These are phyloP conservation scores for Sisymbrium altissimum DNA, from an alignment of 345 rosid genomes.

Conservation along the genomic window DNA sequence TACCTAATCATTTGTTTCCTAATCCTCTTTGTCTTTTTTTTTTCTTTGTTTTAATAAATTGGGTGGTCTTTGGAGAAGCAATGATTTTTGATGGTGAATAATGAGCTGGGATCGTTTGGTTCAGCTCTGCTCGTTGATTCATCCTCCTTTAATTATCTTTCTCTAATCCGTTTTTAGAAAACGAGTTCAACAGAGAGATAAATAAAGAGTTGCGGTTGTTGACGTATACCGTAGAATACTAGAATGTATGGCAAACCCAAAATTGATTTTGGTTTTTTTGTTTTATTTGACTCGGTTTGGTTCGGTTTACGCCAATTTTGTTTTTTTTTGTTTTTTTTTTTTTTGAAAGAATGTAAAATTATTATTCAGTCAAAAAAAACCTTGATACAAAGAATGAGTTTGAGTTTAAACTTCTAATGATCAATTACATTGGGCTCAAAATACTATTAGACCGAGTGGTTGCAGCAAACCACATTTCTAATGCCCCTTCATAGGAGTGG, in stretches of 20 bases:
- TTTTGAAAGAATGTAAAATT: too few relatives aligned
- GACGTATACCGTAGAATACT: not conserved
- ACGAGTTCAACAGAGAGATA: not conserved
- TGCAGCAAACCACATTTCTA: too few relatives aligned
- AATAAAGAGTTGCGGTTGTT: not conserved
- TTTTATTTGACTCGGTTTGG: not conserved
- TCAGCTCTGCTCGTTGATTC: not conserved
- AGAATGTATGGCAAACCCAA: not conserved
- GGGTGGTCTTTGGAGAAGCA: slow-evolving; percentile 13
- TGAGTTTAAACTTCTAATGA: too few relatives aligned
- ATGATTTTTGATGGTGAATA: slow-evolving; percentile 4
- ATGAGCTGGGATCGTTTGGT: slow-evolving; percentile 6
- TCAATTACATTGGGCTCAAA: too few relatives aligned
- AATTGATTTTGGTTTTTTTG: not conserved
- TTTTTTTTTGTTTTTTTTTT: too few relatives aligned
- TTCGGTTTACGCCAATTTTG: not conserved
- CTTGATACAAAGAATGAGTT: too few relatives aligned
- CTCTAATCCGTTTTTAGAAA: slow-evolving; percentile 13
- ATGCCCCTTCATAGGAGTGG: too few relatives aligned
- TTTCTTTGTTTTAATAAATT: not conserved
- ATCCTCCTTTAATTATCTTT: slow-evolving; percentile 4
- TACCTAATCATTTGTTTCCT: slow-evolving; percentile 13
- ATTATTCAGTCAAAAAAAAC: too few relatives aligned
- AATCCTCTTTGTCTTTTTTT: not conserved
- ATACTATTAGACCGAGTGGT: too few relatives aligned